Conservation (phyloP, 1,284 basidiomycete genomes). For the Moesziomyces parantarcticus region DNA sequence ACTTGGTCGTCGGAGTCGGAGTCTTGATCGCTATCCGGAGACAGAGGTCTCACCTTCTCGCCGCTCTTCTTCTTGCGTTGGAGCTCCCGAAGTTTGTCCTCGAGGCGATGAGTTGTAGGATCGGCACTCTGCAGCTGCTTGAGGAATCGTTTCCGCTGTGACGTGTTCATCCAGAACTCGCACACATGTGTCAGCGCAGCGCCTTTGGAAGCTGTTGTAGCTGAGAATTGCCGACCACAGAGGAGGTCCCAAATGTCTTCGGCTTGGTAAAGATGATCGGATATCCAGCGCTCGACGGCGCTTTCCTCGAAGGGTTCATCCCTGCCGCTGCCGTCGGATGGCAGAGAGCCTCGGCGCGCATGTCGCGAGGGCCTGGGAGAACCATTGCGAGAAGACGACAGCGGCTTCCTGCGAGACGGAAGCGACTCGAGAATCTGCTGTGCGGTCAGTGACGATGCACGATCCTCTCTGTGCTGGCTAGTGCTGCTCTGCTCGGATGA, state of each 20-base stretch:
- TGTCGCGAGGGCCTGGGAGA: slow-evolving; percentile 11
- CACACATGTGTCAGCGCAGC: slow-evolving; percentile 1
- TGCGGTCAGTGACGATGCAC: slow-evolving; percentile 3
- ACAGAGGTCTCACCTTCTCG: slow-evolving; percentile 1
- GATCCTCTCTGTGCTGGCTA: not conserved
- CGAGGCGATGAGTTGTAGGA: slow-evolving; percentile 14
- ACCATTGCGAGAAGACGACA: not conserved
- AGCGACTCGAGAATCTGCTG: slow-evolving; percentile 27
- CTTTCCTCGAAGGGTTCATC: slow-evolving; percentile 24
- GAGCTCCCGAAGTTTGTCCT: slow-evolving; percentile 27
- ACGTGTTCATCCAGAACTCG: slow-evolving; percentile 45
- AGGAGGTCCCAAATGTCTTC: slow-evolving; percentile 47
- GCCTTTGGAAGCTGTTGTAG: not conserved
- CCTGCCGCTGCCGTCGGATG: slow-evolving; percentile 8
- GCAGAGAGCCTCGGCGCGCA: slow-evolving; percentile 2
- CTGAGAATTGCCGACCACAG: slow-evolving; percentile 14
- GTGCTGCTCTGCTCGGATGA: not conserved
- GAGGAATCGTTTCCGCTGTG: slow-evolving; percentile 26
- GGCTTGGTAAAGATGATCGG: slow-evolving; percentile 11
- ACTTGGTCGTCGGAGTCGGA: slow-evolving; percentile 17
- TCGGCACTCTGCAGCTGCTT: slow-evolving; percentile 19
- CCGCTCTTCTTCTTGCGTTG: slow-evolving; percentile 13
- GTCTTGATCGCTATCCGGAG: not conserved
- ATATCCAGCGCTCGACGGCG: slow-evolving; percentile 28
- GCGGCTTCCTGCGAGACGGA: slow-evolving; percentile 25